Evolutionary conservation across 2,329 filamentous ascomycete genomes (phyloP), one percentile per base, ranked within the genome.

Genomic region (Hypoxylon sp.): DNA sequence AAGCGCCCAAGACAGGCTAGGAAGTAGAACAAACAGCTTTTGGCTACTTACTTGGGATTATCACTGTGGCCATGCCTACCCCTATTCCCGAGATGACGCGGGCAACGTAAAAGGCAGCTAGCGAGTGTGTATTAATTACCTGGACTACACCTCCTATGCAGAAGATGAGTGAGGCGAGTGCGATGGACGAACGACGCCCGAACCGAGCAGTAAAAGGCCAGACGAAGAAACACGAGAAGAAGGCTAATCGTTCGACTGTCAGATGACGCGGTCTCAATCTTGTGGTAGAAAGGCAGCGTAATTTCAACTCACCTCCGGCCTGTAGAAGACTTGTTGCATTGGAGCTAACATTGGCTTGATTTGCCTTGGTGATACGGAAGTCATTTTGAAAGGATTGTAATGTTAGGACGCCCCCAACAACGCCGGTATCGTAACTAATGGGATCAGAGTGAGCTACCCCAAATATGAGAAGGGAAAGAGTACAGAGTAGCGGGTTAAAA

Each of bases 201-300:
- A 77, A 81, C 6, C 76, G 75, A 7, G 80, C 79, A 4, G 81
- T 83, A 64, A 84, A 80, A 1, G 81, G 82, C 79, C 81, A 83
- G 25, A 82, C 75, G 68, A 82, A 81, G 72, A 83, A 81, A 60
- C 81, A 83, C 1, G 80, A 76, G 65, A 83, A 80, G 73, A 83
- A 83, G 25, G 81, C 81, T 82, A 37, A 27, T 40, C 4, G 53
- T 13, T 37, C 14, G 10, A 46, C 14, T 33, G 50, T 49, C 30
- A 56, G 22, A 22, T 20, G 54, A 22, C 20, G 46, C n/a, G 20
- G n/a, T 33, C 27, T 14, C 35, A 11, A 13, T 20, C 13, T 50
- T 2, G 40, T 7, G 2, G n/a, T 4, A 7, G 20, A 20, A 13
- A 33, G n/a, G 25, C 13, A 22, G 33, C 6, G 33, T 2, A 31